Conservation (phyloP, 768 basidiomycete genomes). For the Leucocoprinus sp. region DNA sequence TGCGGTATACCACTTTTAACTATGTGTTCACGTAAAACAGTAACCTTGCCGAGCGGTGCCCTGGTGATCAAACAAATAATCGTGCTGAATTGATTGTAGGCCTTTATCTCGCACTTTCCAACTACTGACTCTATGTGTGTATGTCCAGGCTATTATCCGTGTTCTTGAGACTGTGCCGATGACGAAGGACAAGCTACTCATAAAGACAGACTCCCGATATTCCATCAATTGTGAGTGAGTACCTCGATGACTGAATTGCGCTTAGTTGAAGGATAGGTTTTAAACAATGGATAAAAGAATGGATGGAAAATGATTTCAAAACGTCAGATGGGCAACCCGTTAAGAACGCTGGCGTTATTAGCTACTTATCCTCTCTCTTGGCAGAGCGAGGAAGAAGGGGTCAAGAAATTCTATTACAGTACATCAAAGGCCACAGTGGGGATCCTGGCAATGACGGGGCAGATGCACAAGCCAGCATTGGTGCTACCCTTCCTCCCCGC, state of each 20-base stretch:
- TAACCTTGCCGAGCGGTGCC: slow-evolving; percentile 76
- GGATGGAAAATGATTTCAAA: slow-evolving; percentile 48
- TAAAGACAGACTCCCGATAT: slow-evolving; percentile 84
- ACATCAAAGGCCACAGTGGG: slow-evolving; percentile 78
- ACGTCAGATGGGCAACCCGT: slow-evolving; percentile 45
- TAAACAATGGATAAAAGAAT: slow-evolving; percentile 57
- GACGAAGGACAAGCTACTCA: slow-evolving; percentile 47
- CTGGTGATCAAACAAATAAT: slow-evolving; percentile 81
- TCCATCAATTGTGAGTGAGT: slow-evolving; percentile 59
- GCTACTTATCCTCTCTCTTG: slow-evolving; percentile 59
- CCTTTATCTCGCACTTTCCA: background rate
- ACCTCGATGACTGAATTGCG: background rate
- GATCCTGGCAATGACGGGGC: slow-evolving; percentile 82
- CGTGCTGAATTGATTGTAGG: slow-evolving; percentile 80
- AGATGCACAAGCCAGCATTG: slow-evolving; percentile 61
- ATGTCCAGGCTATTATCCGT: slow-evolving; percentile 69
- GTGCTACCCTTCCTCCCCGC: slow-evolving; percentile 30
- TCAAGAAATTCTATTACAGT: slow-evolving; percentile 52
- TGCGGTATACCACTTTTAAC: background rate
- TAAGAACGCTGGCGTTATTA: slow-evolving; percentile 67
- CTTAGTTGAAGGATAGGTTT: slow-evolving; percentile 44
- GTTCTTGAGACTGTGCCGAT: slow-evolving; percentile 67
- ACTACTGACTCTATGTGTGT: slow-evolving; percentile 3
- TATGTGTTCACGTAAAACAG: slow-evolving; percentile 28
- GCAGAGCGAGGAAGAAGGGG: slow-evolving; percentile 40